Evolutionary conservation across 352 stramenopile genomes (phyloP).

Genomic region (Phytophthora nicotianae): DNA sequence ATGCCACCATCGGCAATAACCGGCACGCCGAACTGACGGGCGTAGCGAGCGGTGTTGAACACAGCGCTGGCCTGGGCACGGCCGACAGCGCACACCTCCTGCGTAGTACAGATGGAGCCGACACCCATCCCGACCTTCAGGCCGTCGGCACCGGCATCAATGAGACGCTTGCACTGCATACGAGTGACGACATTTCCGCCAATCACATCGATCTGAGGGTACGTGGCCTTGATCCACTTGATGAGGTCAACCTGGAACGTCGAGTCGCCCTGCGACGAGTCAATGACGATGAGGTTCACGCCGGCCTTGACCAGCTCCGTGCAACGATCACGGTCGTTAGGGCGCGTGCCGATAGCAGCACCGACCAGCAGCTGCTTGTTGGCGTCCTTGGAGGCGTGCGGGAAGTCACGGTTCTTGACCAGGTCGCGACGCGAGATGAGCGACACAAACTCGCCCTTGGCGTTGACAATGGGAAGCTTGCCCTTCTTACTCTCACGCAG

Average conservation of each 20-base stretch:
- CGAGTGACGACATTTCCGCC: slow-evolving; percentile 99
- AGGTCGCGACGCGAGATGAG: slow-evolving; percentile 98
- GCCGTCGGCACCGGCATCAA: slow-evolving; percentile 98
- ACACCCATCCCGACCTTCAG: slow-evolving; percentile 99
- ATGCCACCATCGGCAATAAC: slow-evolving; percentile 99
- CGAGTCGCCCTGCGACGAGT: slow-evolving; percentile 99
- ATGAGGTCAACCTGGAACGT: slow-evolving; percentile 91
- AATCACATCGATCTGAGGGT: slow-evolving; percentile 98
- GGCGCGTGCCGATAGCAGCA: slow-evolving; percentile 98
- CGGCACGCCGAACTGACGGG: slow-evolving; percentile 96
- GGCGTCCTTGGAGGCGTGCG: slow-evolving; percentile 95
- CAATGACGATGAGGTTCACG: slow-evolving; percentile 99
- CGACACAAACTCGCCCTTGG: slow-evolving; percentile 96
- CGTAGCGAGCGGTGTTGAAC: slow-evolving; percentile 97
- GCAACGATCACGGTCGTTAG: slow-evolving; percentile 95
- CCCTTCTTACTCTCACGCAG: slow-evolving; percentile 99
- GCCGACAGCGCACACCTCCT: slow-evolving; percentile 99
- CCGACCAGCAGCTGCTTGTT: slow-evolving; percentile 99
- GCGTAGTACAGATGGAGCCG: slow-evolving; percentile 99
- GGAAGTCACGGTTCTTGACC: slow-evolving; percentile 98
- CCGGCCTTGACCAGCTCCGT: slow-evolving; percentile 92
- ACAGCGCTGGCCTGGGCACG: slow-evolving; percentile 98
- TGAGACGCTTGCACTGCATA: slow-evolving; percentile 98
- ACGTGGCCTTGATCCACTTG: slow-evolving; percentile 96
- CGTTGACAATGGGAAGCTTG: slow-evolving; percentile 99